Evolutionary conservation across 2,329 filamentous ascomycete species (phyloP), one percentile per base, ranked within the genome.

Genomic region (Aspergillus fructus): DNA sequence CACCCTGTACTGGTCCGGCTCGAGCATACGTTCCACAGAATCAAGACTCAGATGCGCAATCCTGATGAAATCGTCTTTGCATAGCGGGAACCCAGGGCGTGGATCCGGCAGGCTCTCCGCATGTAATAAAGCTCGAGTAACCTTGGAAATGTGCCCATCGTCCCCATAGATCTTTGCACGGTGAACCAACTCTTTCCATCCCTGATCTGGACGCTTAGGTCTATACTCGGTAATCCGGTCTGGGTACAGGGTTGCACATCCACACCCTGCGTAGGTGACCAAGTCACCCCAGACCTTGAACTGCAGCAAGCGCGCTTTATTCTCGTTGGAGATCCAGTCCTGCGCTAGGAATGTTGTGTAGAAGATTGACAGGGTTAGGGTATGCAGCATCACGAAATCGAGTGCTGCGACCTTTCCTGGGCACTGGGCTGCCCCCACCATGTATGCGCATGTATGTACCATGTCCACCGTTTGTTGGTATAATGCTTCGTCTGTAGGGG

Each of bases 271-370:
- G 23, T 49, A 49, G 17, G 19, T 49, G 8, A 39, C 47, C 30
- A 49, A 17, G 19, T 49, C 47, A 1, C 47, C 19, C 47, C 47
- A 49, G 2, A 24, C 47, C 30, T 49, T 49, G 12, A 49, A 43
- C 13, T 56, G 51, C 12, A 65, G 23, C 24, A 55, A 65, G 46
- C 9, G 47, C 15, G 12, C 63, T 60, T 46, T 46, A 24, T 55
- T 40, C 24, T 33, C 46, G 23, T 13, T 34, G 8, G 45, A n/a
- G 21, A 55, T 43, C 37, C 37, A 57, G 11, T 33, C 48, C 8
- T 53, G 55, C 3, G 5, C 30, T 5, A 53, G 17, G 19, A 57
- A 52, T 11, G 40, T 27, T 2, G 24, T 24, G 15, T 53, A 53
- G 24, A 46, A 52, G n/a, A 53, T 42, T 5, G 48, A 34, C 3